Evolutionary conservation across 2,329 filamentous ascomycete genomes (phyloP).

Genomic region (Didymellaceae sp.): DNA sequence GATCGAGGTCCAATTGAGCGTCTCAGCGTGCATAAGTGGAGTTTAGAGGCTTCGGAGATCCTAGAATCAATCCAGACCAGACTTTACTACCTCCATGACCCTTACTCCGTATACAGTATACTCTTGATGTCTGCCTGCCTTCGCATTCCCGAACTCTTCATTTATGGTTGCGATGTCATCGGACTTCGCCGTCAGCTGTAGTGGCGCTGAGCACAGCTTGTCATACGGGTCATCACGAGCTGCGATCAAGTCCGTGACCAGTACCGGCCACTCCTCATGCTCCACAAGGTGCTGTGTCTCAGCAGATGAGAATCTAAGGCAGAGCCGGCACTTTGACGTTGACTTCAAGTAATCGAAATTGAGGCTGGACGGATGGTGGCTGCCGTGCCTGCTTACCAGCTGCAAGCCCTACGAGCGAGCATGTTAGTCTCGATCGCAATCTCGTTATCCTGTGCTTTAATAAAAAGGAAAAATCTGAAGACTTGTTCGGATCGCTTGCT

Average conservation of each 20-base stretch:
- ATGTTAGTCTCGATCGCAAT: no score
- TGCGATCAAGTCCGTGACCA: not conserved
- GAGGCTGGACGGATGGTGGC: not conserved
- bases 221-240: not conserved
- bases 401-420: no score
- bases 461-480: no score
- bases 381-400: not conserved
- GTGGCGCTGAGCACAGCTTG: not conserved
- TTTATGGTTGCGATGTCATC: no score
- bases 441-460: no score
- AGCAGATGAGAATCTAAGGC: not conserved
- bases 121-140: no score
- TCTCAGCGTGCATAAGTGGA: conserved; percentile 13
- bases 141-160: no score
- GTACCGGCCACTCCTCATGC: not conserved
- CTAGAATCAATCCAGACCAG: not conserved
- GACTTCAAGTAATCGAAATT: no score
- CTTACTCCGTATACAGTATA: no score
- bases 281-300: not conserved
- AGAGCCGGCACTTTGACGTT: not conserved
- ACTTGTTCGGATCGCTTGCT: no score
- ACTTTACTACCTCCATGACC: not conserved
- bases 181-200: not conserved
- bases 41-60: not conserved
- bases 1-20: conserved; percentile 1